phyloP scores from a whole-genome alignment of 192 early-diverging fungal species.

The Backusella circina region DNA sequence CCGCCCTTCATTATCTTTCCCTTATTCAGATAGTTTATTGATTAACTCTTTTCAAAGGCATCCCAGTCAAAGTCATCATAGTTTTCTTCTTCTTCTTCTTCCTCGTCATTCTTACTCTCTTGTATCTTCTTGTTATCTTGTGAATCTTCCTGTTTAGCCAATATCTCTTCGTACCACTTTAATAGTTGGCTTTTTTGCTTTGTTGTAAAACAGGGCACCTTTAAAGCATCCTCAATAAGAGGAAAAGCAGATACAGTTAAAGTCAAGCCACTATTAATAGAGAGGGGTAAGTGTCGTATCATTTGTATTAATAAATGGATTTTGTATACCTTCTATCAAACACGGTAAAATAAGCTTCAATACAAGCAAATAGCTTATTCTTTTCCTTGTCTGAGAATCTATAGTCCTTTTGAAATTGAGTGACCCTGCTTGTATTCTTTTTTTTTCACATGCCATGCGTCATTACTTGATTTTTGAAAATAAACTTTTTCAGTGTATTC shows the following conservation, averaged over 20 bases:
- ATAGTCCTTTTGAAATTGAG: conserved; percentile 20
- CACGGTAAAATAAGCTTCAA: conserved; percentile 20
- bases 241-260: conserved; percentile 17
- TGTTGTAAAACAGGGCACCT: conserved; percentile 39
- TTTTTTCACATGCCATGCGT: background rate
- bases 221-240: conserved; percentile 38
- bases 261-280: background rate
- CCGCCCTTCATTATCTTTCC: background rate
- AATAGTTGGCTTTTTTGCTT: conserved; percentile 32
- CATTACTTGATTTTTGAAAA: conserved; percentile 23
- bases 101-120: background rate
- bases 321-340: conserved; percentile 23
- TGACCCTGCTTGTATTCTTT: background rate
- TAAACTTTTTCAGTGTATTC: conserved; percentile 20
- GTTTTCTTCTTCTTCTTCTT: conserved; percentile 14
- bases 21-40: background rate
- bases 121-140: background rate
- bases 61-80: conserved; percentile 35
- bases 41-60: conserved; percentile 26
- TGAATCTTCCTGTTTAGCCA: conserved; percentile 20
- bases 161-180: conserved; percentile 37
- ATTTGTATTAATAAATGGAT: background rate
- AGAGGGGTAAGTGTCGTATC: background rate
- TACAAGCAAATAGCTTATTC: conserved; percentile 28
- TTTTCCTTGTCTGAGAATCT: conserved; percentile 29